A percentile compares a stretch with the other conserved stretches of the same genome.
Evolutionary conservation across 208 protist species (phyloP).

Genomic region (Acanthamoeba triangularis): DNA sequence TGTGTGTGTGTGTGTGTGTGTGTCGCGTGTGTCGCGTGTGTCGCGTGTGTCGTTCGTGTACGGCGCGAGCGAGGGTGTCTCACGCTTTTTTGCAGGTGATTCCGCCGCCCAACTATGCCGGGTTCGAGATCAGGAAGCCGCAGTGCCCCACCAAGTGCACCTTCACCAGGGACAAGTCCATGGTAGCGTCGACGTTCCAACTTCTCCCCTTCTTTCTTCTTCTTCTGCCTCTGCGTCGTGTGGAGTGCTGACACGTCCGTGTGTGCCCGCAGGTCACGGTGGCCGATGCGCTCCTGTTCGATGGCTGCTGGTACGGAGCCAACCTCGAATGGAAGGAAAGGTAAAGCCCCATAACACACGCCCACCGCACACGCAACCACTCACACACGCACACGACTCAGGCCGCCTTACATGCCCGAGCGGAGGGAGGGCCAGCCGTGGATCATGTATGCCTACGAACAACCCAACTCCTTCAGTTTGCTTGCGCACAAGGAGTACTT

Average conservation of each 20-base stretch:
- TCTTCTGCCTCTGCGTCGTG: no score
- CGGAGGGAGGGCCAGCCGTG: constrained; percentile 53
- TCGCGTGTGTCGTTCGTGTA: no score
- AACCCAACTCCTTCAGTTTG: not conserved
- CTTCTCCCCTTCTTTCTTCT: no score
- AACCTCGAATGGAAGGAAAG: constrained; percentile 55
- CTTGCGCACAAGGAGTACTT: not conserved
- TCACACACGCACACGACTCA: not conserved
- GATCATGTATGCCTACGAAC: constrained; percentile 58
- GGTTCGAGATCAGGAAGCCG: constrained; percentile 43
- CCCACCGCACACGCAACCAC: not conserved
- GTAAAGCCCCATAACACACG: not conserved
- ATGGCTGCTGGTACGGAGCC: constrained; percentile 33
- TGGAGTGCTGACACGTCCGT: not conserved
- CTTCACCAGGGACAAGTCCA: constrained; percentile 58
- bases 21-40: no score
- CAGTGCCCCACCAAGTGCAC: constrained; percentile 63
- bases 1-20: no score
- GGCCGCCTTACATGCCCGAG: constrained; percentile 69
- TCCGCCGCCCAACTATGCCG: constrained; percentile 18
- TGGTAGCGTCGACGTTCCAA: no score
- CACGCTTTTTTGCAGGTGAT: not conserved
- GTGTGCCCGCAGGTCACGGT: not conserved
- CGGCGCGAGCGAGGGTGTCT: no score
- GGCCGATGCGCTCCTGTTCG: constrained; percentile 51